Evolutionary conservation across 2,329 filamentous ascomycete genomes (phyloP).

Genomic region (Phaeosphaeriaceae sp.): DNA sequence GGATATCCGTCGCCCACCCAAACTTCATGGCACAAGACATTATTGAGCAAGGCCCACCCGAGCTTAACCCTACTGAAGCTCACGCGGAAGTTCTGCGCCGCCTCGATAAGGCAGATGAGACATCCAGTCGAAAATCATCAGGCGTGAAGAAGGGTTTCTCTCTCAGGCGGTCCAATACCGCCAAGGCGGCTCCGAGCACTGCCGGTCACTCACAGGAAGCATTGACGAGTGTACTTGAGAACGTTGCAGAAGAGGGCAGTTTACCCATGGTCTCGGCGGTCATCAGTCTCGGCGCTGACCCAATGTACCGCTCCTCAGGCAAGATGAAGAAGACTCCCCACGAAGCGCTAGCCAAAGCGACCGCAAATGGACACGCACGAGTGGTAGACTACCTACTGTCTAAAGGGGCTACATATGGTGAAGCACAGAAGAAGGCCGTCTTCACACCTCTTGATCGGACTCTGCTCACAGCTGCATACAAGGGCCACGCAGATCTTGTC

Average conservation of each 20-base stretch:
- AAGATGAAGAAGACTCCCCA: conserved; percentile 22
- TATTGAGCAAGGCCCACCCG: conserved; percentile 13
- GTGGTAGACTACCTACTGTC: conserved; percentile 22
- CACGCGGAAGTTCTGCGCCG: conserved; percentile 18
- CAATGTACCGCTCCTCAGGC: conserved; percentile 11
- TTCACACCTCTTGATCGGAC: conserved; percentile 19
- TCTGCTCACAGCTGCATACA: conserved; percentile 23
- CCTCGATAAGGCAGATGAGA: conserved; percentile 11
- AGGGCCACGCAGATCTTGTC: conserved; percentile 20
- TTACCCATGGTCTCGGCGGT: conserved; percentile 21
- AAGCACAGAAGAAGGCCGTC: conserved; percentile 14
- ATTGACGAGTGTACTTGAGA: conserved; percentile 20
- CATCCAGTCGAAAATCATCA: conserved; percentile 9
- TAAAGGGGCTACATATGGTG: conserved; percentile 22
- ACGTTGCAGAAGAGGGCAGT: conserved; percentile 21
- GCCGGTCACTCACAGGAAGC: conserved; percentile 10
- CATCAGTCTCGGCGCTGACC: conserved; percentile 16
- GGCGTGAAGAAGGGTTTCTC: conserved; percentile 19
- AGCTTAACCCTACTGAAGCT: conserved; percentile 18
- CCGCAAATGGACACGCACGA: conserved; percentile 16
- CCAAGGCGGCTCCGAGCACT: background rate
- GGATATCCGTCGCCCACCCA: conserved; percentile 17
- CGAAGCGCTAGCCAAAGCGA: conserved; percentile 25
- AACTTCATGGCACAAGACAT: conserved; percentile 4
- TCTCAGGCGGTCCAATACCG: conserved; percentile 14